Percentiles rank a stretch among this genome's conserved stretches.
Evolutionary conservation across 495 filamentous ascomycete species (phyloP).

Genomic region (Podospora australis): DNA sequence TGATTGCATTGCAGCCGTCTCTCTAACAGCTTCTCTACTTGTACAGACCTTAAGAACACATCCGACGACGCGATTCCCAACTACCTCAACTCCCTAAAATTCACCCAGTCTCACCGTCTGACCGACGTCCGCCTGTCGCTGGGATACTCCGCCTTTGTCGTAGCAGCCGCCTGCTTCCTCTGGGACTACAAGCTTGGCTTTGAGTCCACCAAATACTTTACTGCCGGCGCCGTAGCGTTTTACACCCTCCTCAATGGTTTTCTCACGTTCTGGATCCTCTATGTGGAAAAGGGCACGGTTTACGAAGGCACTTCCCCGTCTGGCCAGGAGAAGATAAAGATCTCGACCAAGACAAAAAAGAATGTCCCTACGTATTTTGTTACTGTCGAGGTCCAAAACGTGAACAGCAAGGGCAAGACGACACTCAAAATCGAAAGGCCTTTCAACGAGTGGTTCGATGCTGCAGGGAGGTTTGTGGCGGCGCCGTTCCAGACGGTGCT

Average conservation of each 20-base stretch:
- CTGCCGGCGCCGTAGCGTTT: constrained; percentile 64
- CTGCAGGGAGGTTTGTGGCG: constrained; percentile 71
- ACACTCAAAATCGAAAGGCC: constrained; percentile 53
- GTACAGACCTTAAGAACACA: constrained; percentile 87
- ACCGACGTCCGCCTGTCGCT: constrained; percentile 75
- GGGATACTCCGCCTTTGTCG: constrained; percentile 74
- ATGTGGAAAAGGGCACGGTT: constrained; percentile 72
- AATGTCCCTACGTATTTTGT: constrained; percentile 73
- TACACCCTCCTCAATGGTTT: constrained; percentile 77
- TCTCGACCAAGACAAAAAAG: constrained; percentile 64
- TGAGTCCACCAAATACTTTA: constrained; percentile 70
- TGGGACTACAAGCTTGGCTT: constrained; percentile 89
- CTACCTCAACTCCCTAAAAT: constrained; percentile 79
- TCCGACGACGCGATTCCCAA: constrained; percentile 90
- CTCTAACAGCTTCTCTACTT: constrained; percentile 1
- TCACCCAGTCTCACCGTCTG: constrained; percentile 71
- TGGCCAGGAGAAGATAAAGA: constrained; percentile 46
- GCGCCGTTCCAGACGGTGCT: constrained; percentile 80
- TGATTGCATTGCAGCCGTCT: no score
- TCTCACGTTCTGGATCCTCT: constrained; percentile 82
- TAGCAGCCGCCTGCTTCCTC: constrained; percentile 76
- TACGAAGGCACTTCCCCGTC: constrained; percentile 57
- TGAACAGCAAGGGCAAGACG: constrained; percentile 40
- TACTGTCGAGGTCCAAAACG: constrained; percentile 49
- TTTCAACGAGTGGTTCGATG: constrained; percentile 84